Conservation (phyloP, 768 basidiomycete species). For the Russula compacta region DNA sequence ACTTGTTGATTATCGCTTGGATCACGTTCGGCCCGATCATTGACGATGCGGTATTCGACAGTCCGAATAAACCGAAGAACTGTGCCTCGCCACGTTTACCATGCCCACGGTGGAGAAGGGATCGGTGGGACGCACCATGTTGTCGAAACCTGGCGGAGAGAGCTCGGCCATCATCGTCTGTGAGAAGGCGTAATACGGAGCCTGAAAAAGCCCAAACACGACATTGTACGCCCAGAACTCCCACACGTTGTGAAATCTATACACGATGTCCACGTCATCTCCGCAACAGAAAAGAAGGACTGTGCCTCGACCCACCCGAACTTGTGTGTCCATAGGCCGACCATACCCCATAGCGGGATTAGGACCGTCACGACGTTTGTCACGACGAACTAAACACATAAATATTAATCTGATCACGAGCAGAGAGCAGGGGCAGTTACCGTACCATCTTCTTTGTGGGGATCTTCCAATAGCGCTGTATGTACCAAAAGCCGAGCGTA, state of each 20-base stretch:
- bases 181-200: constrained; percentile 80
- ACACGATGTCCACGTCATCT: background rate
- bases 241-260: constrained; percentile 65
- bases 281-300: background rate
- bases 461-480: constrained; percentile 71
- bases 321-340: constrained; percentile 72
- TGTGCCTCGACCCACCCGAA: constrained; percentile 44
- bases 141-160: constrained; percentile 79
- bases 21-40: constrained; percentile 85
- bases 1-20: constrained; percentile 67
- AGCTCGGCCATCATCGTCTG: constrained; percentile 88
- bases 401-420: background rate
- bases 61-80: constrained; percentile 65
- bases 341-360: constrained; percentile 81
- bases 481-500: constrained; percentile 75
- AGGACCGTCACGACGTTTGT: constrained; percentile 70
- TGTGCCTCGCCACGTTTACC: too few species aligned
- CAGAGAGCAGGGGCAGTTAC: background rate
- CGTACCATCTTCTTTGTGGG: constrained; percentile 67
- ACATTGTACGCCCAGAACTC: constrained; percentile 87
- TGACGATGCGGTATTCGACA: too few species aligned
- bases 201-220: constrained; percentile 73
- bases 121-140: constrained; percentile 39
- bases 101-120: too few species aligned
- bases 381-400: constrained; percentile 47